phyloP scores from a whole-genome alignment of 108 stramenopile genomes.

The Nitzschia sp. region DNA sequence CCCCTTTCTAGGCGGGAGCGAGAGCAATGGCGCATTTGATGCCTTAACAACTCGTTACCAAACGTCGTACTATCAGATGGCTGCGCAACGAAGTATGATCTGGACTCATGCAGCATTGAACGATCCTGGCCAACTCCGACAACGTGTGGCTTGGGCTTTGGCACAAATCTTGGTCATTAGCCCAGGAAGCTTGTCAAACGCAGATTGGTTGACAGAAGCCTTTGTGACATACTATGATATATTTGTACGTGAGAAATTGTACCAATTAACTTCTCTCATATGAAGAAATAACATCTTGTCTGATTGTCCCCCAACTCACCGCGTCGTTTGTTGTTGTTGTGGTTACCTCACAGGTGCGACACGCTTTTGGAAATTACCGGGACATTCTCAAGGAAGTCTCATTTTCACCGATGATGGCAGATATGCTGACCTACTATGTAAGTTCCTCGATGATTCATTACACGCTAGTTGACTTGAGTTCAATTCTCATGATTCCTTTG shows the following conservation, averaged over 20 bases:
- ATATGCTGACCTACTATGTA: conserved; percentile 44
- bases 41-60: not conserved
- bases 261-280: too few species aligned
- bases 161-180: conserved; percentile 54
- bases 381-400: conserved; percentile 60
- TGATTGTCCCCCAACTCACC: too few species aligned
- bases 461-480: conserved; percentile 37
- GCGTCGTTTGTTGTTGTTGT: too few species aligned
- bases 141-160: conserved; percentile 78
- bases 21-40: not conserved
- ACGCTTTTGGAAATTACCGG: conserved; percentile 76
- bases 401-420: conserved; percentile 59
- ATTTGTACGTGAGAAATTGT: conserved; percentile 31
- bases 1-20: conserved; percentile 8
- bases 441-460: too few species aligned
- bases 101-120: conserved; percentile 6
- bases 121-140: conserved; percentile 68
- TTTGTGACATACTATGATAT: conserved; percentile 61
- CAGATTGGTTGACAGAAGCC: conserved; percentile 23
- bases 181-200: conserved; percentile 1
- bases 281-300: too few species aligned
- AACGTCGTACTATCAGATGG: not conserved
- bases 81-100: not conserved
- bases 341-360: conserved; percentile 2
- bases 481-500: conserved; percentile 32